Conservation (phyloP, 805 yeast genomes). For the Kluyveromyces siamensis region DNA sequence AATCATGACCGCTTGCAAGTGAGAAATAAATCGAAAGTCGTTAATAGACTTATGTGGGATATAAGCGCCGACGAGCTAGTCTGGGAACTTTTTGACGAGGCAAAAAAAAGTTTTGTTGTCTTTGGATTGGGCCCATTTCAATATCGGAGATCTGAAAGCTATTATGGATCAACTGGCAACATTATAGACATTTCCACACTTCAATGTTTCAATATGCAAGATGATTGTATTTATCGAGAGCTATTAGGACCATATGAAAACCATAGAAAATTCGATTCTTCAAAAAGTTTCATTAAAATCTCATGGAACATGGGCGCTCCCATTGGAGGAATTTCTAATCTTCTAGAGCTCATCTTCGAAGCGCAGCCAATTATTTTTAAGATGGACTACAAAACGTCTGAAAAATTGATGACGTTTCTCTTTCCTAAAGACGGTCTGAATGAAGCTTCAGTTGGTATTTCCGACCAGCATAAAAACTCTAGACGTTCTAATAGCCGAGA, state of each 20-base stretch:
- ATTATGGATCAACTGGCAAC: conserved; percentile 47
- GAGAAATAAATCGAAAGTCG: conserved; percentile 18
- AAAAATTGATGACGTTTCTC: conserved; percentile 37
- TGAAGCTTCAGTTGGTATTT: not conserved
- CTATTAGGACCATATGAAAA: conserved; percentile 36
- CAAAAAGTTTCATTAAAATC: conserved; percentile 32
- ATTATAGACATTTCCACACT: conserved; percentile 36
- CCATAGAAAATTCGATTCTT: conserved; percentile 12
- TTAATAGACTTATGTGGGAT: conserved; percentile 35
- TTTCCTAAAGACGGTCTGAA: conserved; percentile 32
- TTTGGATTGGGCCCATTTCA: conserved; percentile 42
- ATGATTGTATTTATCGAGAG: conserved; percentile 41
- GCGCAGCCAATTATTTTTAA: conserved; percentile 49
- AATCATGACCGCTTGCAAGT: conserved; percentile 21
- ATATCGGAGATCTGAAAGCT: conserved; percentile 39
- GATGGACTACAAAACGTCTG: conserved; percentile 48
- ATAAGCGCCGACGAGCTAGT: conserved; percentile 45
- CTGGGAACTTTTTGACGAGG: conserved; percentile 47
- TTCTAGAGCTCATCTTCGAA: conserved; percentile 40
- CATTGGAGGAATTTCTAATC: conserved; percentile 55
- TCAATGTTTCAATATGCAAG: conserved; percentile 45
- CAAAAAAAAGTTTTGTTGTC: conserved; percentile 41
- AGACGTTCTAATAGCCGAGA: not conserved
- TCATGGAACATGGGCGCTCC: conserved; percentile 51
- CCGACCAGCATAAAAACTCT: not conserved